Evolutionary conservation across 2,329 filamentous ascomycete species (phyloP).

Genomic region (Sporothrix schenckii): DNA sequence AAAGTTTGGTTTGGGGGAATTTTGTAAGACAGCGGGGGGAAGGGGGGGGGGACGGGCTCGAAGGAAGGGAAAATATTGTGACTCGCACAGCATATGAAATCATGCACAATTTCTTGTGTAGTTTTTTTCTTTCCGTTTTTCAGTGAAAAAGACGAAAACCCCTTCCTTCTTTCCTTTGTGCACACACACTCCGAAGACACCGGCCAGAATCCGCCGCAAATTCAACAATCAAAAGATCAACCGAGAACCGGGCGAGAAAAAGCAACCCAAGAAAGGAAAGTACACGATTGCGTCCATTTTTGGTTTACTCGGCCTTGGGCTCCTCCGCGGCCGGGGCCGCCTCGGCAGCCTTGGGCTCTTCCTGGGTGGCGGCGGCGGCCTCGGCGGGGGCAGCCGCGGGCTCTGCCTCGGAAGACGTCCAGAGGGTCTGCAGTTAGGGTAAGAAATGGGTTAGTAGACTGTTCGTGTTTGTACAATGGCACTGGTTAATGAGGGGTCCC

Average conservation of each 20-base stretch:
- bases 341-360: constrained; percentile 33
- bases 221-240: constrained; percentile 48
- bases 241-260: constrained; percentile 47
- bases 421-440: constrained; percentile 65
- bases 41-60: constrained; percentile 15
- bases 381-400: constrained; percentile 66
- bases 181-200: constrained; percentile 69
- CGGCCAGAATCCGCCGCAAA: constrained; percentile 53
- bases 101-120: constrained; percentile 25
- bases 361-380: constrained; percentile 47
- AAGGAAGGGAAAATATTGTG: constrained; percentile 30
- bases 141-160: constrained; percentile 30
- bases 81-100: constrained; percentile 31
- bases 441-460: too few relatives aligned
- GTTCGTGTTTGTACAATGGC: not conserved
- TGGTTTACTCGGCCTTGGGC: constrained; percentile 66
- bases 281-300: constrained; percentile 30
- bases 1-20: constrained; percentile 28
- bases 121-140: constrained; percentile 28
- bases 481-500: not conserved
- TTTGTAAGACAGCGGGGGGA: constrained; percentile 28
- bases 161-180: constrained; percentile 56
- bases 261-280: constrained; percentile 40
- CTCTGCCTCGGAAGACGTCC: constrained; percentile 94
- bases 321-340: constrained; percentile 52